These are phyloP conservation scores for Pseudogymnoascus sp. DNA, from an alignment of 2,329 filamentous ascomycete species.

Conservation along the genomic window DNA sequence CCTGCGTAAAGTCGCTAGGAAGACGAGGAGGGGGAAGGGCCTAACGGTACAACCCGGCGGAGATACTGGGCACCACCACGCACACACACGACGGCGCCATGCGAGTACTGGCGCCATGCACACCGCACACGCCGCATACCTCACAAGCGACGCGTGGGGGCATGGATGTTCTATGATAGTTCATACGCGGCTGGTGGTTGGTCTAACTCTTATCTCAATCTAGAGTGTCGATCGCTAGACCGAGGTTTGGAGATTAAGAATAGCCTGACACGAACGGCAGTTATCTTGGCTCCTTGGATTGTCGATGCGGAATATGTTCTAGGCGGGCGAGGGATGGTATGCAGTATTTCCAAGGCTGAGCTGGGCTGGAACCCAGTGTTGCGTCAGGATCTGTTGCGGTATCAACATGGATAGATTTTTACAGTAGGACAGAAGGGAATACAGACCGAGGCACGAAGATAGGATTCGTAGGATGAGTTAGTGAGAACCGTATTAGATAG, in stretches of 20 bases:
- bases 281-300: not conserved
- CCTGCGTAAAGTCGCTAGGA: not conserved
- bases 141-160: not conserved
- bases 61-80: not conserved
- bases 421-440: not conserved
- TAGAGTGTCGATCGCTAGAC: not conserved
- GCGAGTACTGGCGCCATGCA: not conserved
- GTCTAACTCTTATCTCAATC: not conserved
- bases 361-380: not conserved
- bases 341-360: not conserved
- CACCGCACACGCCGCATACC: not conserved
- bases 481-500: not conserved
- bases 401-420: not conserved
- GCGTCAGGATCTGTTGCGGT: not conserved
- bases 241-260: slow-evolving; percentile 2
- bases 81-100: not conserved
- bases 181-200: not conserved
- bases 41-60: not conserved
- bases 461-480: not conserved
- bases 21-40: not conserved
- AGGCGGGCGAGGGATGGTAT: no score
- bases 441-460: not conserved
- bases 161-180: not conserved
- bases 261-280: not conserved
- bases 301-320: not conserved